These are phyloP conservation scores for Serpula lacrymans DNA, from an alignment of 768 basidiomycete genomes.

Conservation along the genomic window DNA sequence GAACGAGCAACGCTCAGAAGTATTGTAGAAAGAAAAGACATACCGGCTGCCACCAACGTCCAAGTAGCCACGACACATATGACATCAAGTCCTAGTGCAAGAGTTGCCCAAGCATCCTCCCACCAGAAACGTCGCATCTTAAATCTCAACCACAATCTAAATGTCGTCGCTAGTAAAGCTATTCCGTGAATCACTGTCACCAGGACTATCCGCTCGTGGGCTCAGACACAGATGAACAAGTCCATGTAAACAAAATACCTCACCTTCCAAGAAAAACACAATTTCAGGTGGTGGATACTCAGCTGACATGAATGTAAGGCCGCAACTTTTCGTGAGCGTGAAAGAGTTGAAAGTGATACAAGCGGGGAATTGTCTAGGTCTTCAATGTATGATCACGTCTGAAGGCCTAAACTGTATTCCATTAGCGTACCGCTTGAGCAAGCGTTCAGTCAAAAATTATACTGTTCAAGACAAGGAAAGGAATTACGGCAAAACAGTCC, in stretches of 20 bases:
- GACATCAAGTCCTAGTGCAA: slow-evolving; percentile 10
- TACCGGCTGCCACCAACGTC: slow-evolving; percentile 5
- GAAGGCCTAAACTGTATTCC: too few species aligned
- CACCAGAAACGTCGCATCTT: slow-evolving; percentile 22
- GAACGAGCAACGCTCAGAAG: background rate
- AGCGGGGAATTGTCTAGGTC: too few species aligned
- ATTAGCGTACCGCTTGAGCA: too few species aligned
- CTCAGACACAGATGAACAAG: background rate
- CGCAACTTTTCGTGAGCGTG: too few species aligned
- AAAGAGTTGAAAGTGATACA: too few species aligned
- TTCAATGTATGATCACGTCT: too few species aligned
- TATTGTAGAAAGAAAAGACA: slow-evolving; percentile 7
- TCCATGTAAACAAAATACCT: background rate
- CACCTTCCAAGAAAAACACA: background rate
- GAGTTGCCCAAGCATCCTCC: slow-evolving; percentile 24
- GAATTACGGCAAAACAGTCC: too few species aligned
- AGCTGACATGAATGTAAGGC: slow-evolving; percentile 1
- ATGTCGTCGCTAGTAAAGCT: slow-evolving; percentile 17
- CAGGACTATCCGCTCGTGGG: slow-evolving; percentile 7
- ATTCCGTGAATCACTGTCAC: slow-evolving; percentile 18
- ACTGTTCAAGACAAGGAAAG: too few species aligned
- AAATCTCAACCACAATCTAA: slow-evolving; percentile 24
- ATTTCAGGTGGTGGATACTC: background rate
- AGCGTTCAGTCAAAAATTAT: too few species aligned
- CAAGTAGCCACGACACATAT: slow-evolving; percentile 12